These are phyloP conservation scores for Dictyostelium citrinum DNA, from an alignment of 78 protist species.

Conservation along the genomic window DNA sequence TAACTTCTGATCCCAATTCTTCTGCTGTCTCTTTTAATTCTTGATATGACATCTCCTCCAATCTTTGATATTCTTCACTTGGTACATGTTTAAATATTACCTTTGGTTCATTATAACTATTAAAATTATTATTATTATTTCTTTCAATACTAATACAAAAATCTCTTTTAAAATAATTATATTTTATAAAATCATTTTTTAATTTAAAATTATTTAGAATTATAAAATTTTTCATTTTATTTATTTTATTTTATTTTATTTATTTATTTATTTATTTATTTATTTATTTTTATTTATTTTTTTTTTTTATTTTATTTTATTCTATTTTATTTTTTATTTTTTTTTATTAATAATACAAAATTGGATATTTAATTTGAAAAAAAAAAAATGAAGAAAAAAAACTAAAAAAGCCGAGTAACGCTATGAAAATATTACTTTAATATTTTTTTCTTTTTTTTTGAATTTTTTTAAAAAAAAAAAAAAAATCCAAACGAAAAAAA, in stretches of 20 bases:
- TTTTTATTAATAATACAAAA: neutral
- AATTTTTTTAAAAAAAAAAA: too few relatives aligned
- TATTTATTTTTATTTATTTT: neutral
- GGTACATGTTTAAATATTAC: neutral
- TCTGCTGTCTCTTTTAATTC: neutral
- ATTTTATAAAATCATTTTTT: neutral
- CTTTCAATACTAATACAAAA: neutral
- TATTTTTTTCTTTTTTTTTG: too few relatives aligned
- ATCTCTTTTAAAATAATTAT: neutral
- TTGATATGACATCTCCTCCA: neutral
- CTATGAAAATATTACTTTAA: too few relatives aligned
- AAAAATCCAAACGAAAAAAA: too few relatives aligned
- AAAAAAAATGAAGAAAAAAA: too few relatives aligned
- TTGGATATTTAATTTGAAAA: too few relatives aligned
- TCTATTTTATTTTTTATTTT: neutral
- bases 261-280: too few relatives aligned
- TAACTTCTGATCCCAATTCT: neutral
- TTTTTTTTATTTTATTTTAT: too few relatives aligned
- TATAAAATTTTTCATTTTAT: neutral
- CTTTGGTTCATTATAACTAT: neutral
- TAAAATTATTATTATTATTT: neutral
- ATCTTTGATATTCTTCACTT: neutral
- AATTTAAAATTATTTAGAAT: neutral
- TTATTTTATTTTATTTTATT: too few relatives aligned
- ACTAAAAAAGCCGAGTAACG: neutral